Conservation (phyloP, 257 asterid genomes). For the Echium plantagineum region DNA sequence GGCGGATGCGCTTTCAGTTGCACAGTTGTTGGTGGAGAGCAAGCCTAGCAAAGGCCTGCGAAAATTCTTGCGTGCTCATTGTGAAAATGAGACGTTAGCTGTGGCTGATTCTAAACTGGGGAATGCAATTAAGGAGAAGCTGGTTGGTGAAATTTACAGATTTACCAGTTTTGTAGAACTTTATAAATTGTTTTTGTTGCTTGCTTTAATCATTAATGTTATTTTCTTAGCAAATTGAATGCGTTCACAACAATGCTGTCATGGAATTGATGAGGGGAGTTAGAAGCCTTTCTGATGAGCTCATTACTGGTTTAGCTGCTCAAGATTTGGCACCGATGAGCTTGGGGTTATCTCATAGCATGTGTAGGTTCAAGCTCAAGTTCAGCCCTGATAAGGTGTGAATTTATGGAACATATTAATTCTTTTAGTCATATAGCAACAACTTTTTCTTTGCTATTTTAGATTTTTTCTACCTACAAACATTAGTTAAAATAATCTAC, state of each 20-base stretch:
- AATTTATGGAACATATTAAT: not conserved
- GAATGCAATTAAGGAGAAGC: constrained; percentile 68
- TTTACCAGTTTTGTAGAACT: not conserved
- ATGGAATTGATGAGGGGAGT: constrained; percentile 94
- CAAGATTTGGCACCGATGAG: constrained; percentile 95
- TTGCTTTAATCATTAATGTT: not conserved
- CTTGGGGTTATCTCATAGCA: constrained; percentile 82
- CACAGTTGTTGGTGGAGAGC: constrained; percentile 53
- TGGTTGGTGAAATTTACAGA: constrained; percentile 32
- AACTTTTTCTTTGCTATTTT: not conserved
- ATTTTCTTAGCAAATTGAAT: constrained; percentile 58
- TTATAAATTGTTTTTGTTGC: not conserved
- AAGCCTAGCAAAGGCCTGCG: constrained; percentile 74
- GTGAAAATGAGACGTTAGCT: constrained; percentile 50
- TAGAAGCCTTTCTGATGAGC: constrained; percentile 68
- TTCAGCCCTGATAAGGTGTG: constrained; percentile 88
- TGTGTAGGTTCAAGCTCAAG: constrained; percentile 72
- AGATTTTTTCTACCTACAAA: not conserved
- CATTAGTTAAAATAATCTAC: not conserved
- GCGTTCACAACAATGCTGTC: constrained; percentile 67
- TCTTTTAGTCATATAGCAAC: too few relatives aligned
- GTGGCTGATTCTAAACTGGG: constrained; percentile 91
- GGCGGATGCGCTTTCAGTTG: constrained; percentile 65
- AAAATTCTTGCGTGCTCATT: constrained; percentile 59
- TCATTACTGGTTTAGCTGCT: constrained; percentile 67